phyloP scores from a whole-genome alignment of 148 eudicot species.

The Vaccinium macrocarpon region DNA sequence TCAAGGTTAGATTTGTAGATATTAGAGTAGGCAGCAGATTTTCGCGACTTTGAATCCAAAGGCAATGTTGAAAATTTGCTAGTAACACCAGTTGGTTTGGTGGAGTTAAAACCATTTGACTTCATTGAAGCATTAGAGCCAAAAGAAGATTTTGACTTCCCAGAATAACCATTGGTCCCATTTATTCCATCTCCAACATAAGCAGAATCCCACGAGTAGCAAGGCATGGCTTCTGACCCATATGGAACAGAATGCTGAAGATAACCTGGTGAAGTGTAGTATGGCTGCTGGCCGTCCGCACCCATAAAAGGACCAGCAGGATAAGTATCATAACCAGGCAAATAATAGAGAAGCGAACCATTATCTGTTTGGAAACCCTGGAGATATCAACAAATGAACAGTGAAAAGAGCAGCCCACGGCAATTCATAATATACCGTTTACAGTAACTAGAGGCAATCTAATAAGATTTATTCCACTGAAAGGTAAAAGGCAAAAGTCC shows the following conservation, averaged over 20 bases:
- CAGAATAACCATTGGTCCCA: constrained; percentile 17
- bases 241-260: constrained; percentile 45
- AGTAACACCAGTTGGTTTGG: constrained; percentile 31
- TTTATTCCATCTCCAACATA: constrained; percentile 26
- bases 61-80: constrained; percentile 33
- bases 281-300: constrained; percentile 54
- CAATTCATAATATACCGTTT: neutral
- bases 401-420: neutral
- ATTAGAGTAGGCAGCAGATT: constrained; percentile 33
- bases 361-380: constrained; percentile 62
- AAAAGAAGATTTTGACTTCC: constrained; percentile 24
- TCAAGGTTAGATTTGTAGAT: constrained; percentile 40
- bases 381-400: neutral
- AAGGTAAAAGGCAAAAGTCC: neutral
- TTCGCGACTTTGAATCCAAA: constrained; percentile 44
- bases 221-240: constrained; percentile 58
- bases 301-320: constrained; percentile 48
- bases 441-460: neutral
- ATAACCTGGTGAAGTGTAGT: constrained; percentile 47
- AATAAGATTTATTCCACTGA: neutral
- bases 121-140: constrained; percentile 32
- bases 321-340: constrained; percentile 63
- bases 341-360: constrained; percentile 54
- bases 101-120: constrained; percentile 39
- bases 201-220: constrained; percentile 52